Percentiles rank a stretch among this genome's conserved stretches.
Conservation (phyloP, 768 basidiomycete species). For the Tephrocybe sp. region DNA sequence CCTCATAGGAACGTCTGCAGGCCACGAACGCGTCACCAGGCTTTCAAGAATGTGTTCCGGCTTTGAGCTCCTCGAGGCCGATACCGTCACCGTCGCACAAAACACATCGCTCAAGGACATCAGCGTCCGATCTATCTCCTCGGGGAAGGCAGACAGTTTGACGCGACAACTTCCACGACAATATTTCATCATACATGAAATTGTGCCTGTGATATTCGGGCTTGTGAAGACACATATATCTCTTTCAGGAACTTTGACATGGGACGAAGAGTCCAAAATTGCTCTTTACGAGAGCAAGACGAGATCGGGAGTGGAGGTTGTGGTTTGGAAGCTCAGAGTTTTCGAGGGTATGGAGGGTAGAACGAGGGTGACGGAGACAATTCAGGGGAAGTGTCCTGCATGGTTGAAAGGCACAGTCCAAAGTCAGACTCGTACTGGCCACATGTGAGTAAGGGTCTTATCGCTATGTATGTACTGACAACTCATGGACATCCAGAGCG, state of each 20-base stretch:
- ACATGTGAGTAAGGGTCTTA: constrained; percentile 23
- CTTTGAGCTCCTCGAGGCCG: constrained; percentile 25
- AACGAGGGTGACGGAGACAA: constrained; percentile 31
- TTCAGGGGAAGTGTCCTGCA: constrained; percentile 30
- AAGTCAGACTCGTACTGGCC: constrained; percentile 21
- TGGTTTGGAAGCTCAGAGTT: constrained; percentile 30
- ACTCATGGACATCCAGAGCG: constrained; percentile 15
- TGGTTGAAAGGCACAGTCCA: constrained; percentile 27
- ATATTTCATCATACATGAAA: constrained; percentile 31
- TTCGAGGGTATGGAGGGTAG: constrained; percentile 26
- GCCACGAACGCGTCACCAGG: constrained; percentile 32
- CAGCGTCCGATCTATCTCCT: constrained; percentile 10
- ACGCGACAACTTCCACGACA: constrained; percentile 23
- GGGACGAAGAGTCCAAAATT: constrained; percentile 25
- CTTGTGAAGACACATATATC: constrained; percentile 24
- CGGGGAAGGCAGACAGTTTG: not conserved
- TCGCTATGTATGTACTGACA: not conserved
- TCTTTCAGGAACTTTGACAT: constrained; percentile 32
- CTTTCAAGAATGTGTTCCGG: constrained; percentile 29
- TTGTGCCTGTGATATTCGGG: constrained; percentile 31
- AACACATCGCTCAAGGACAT: constrained; percentile 14
- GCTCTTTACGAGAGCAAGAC: constrained; percentile 31
- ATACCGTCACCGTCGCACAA: constrained; percentile 20
- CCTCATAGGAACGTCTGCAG: constrained; percentile 27
- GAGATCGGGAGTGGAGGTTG: constrained; percentile 16